Conservation (phyloP, 148 eudicot genomes). For the Pharnaceum exiguum region DNA sequence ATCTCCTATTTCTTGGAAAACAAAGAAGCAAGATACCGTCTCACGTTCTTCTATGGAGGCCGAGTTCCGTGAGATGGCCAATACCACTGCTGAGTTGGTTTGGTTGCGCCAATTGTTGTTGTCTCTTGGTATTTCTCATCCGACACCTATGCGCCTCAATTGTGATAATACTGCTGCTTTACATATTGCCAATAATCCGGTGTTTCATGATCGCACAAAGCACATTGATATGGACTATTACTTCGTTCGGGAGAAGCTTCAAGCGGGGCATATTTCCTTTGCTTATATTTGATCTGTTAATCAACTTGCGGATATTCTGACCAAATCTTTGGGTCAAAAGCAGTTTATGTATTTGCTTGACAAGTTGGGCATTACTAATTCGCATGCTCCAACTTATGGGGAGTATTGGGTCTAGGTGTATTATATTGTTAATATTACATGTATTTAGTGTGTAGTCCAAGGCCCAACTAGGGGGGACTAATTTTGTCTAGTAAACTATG, state of each 20-base stretch:
- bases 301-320: slow-evolving; percentile 6
- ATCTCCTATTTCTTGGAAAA: slow-evolving; percentile 5
- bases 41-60: slow-evolving; percentile 6
- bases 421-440: too few relatives aligned
- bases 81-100: neutral
- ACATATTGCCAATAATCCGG: neutral
- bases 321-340: neutral
- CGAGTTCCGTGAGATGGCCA: neutral
- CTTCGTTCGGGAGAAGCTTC: neutral
- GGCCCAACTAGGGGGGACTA: too few relatives aligned
- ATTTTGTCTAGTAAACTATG: too few relatives aligned
- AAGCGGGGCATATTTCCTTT: neutral
- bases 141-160: neutral
- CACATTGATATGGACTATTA: neutral
- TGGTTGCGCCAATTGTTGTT: neutral
- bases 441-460: too few relatives aligned
- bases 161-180: slow-evolving; percentile 8
- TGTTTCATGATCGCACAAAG: slow-evolving; percentile 7
- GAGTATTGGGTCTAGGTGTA: too few relatives aligned
- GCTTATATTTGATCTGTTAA: neutral
- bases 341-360: neutral
- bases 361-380: slow-evolving; percentile 20
- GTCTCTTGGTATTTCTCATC: neutral
- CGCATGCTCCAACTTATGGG: too few relatives aligned
- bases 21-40: slow-evolving; percentile 2